Base-by-base conservation (phyloP, 2,329 filamentous ascomycete genomes). In the Apiospora hydei region DNA sequence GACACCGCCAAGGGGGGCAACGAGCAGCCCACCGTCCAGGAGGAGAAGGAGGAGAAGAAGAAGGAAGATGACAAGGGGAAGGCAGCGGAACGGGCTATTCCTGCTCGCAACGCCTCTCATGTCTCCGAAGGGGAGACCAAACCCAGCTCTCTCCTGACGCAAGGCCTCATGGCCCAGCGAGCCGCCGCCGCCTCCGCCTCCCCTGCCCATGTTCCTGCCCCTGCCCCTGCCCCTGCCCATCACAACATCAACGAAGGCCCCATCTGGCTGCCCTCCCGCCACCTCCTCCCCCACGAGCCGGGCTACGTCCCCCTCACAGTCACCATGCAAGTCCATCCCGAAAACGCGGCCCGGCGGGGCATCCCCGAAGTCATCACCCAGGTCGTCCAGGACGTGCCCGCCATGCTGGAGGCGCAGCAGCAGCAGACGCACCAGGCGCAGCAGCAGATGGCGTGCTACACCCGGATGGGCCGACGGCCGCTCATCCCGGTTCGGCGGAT, bases 61-160 rank as follows among this genome's bases (percentile, higher is more conserved):
- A 16, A 34, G 53, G 53, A 34, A 6, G 51, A 38, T 7, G 53
- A 34, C 7, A 6, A 57, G 51, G 51, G 34, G 1, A 24, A n/a
- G 57, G 34, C 57, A 41, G 46, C 30, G 34, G 30, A 8, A 21
- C 30, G 8, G n/a, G 3, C 30, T 8, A n/a, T 16, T 61, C 16
- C 53, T 38, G 10, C 21, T 18, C 7, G 34, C 7, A 38, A 5
- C 5, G 8, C 57, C 34, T 8, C 41, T 43, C 2, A 7, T 38
- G 26, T 3, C 14, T 34, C 51, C 30, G 30, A 16, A 11, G 30
- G 18, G 4, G 44, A 46, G 44, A 38, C 21, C 34, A 38, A 41
- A 18, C 57, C 57, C 18, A 14, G 57, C 57, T 64, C 57, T 41
- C 57, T 64, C 18, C 34, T 64, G 21, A 64, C 57, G 18, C 57